Evolutionary conservation across 257 asterid species (phyloP), one percentile per base, ranked within the genome.

Genomic region (Lithospermum erythrorhizon): DNA sequence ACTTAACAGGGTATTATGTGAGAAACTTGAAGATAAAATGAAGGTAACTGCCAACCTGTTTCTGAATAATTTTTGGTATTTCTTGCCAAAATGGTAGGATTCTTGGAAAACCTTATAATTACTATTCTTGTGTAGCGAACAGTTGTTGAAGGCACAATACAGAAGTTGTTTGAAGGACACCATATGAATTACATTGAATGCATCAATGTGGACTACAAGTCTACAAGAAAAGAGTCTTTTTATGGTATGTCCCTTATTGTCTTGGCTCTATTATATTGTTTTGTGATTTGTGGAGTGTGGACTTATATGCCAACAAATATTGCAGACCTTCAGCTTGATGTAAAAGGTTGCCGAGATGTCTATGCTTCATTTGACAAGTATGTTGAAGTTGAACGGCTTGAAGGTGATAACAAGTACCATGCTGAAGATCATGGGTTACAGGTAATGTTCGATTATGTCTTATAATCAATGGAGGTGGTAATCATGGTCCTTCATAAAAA

Each of bases 1-100:
- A 69, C 90, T 86, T 67, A 86, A 86, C 70, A 76, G 95, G 71
- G 94, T 84, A 64, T 87, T 87, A 14, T 87, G 90, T 63, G 95
- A 87, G 78, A 87, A 82, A 73, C 95, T 84, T 61, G 95, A 87
- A 80, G 94, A 87, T 75, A 84, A 87, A 77, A 87, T 87, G 95
- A 87, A 87, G 80, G 95, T 87, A 73, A 35, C 45, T 13, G 62
- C 9, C 21, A 23, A 37, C n/a, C 1, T 61, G n/a, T 0, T 45
- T 60, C 9, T 21, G 59, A 60, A 55, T 55, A 4, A 18, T 55
- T 20, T 55, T 32, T 37, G 61, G 24, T 8, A 35, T 64, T 64
- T 17, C 3, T 48, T 35, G 23, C 59, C 7, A 32, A 27, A 52
- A 18, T 16, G 5, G 48, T 63, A 23, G 20, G n/a, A 21, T 69